Evolutionary conservation across 345 rosid species (phyloP).

Genomic region (Carallia pectinifolia): DNA sequence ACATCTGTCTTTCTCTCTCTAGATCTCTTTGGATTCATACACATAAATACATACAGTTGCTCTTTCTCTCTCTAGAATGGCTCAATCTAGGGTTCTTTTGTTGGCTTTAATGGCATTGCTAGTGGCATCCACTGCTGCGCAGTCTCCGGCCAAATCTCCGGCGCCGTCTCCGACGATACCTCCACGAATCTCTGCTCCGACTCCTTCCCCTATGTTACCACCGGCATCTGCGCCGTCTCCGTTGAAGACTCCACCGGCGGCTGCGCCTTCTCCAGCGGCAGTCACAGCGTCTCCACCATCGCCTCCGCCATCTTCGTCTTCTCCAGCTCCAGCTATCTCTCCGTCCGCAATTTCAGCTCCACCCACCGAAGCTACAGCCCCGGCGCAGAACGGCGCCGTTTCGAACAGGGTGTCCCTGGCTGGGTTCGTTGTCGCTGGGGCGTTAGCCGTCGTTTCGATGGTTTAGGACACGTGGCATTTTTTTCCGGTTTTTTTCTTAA

Average conservation of each 20-base stretch:
- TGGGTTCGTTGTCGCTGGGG: conserved; percentile 16
- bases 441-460: conserved; percentile 18
- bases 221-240: neutral
- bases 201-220: conserved; percentile 10
- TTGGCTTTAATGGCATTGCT: neutral
- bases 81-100: neutral
- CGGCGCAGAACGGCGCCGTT: conserved; percentile 3
- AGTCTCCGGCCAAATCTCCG: conserved; percentile 35
- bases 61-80: conserved; percentile 5
- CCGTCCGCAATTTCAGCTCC: conserved; percentile 5
- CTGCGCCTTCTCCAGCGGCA: conserved; percentile 10
- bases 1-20: too few relatives aligned
- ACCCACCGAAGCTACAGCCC: conserved; percentile 13
- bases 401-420: conserved; percentile 11
- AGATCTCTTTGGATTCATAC: too few relatives aligned
- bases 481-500: too few relatives aligned
- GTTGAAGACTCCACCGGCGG: neutral
- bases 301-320: neutral
- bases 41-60: neutral
- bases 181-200: conserved; percentile 15
- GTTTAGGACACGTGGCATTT: neutral
- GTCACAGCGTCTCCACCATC: conserved; percentile 1
- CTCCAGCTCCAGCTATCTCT: neutral
- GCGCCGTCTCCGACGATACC: neutral
- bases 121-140: conserved; percentile 17